Base-by-base conservation (phyloP, 192 early-diverging fungal species). In the Rhizophagus sp. region DNA sequence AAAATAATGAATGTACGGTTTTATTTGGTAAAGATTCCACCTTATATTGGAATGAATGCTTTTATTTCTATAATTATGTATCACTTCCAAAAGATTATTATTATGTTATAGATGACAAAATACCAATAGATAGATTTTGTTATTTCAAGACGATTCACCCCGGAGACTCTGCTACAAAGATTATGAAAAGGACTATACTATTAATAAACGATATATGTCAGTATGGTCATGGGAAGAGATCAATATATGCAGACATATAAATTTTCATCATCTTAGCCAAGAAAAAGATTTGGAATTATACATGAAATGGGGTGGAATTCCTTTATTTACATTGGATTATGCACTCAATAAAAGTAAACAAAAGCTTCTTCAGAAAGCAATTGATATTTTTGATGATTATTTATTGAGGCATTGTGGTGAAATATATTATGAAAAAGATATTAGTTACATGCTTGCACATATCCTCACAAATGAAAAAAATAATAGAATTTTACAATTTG, bases 401-500 rank as follows among this genome's bases (percentile, higher is more conserved):
- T 19, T 73, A 73, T 24, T 73, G 2, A 24, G 47, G 6, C 50
- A 25, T 73, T 19, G 25, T 73, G 71, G 41, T 2, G 71, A 73
- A 73, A 9, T 24, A 5, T 17, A 13, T 3, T 1, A n/a, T 19
- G 44, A 41, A 12, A 24, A 73, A 11, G 36, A 39, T 12, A 5
- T 39, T n/a, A 73, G 71, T 11, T 39, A 73, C 41, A 73, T 19
- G 25, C 4, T 73, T 47, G 17, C 50, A 10, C 71, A 73, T 73
- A 73, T 73, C 4, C 12, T 6, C 24, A 49, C 41, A 11, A 73
- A 73, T 24, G 13, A 36, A 25, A 4, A 0, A 4, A 0, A 50
- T 1, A 0, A 44, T 9, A 2, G 8, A 1, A 6, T 36, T 24
- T 24, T 12, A 10, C 13, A 22, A 50, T 36, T 24, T 19, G 22